phyloP scores from a whole-genome alignment of 2,329 filamentous ascomycete genomes.

The Nothopassalora personata region DNA sequence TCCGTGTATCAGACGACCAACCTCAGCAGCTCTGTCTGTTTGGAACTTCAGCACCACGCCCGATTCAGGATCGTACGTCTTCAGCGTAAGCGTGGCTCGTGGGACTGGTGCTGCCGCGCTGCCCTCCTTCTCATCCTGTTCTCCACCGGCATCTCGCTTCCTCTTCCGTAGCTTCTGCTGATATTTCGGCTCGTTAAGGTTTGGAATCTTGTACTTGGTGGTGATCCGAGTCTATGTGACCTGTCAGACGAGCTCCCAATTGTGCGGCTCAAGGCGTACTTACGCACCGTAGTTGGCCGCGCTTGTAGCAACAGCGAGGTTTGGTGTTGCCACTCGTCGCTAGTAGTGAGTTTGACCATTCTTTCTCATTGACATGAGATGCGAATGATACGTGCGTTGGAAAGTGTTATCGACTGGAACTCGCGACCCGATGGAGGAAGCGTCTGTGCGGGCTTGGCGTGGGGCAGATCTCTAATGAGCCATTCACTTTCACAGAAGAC shows the following conservation, averaged over 20 bases:
- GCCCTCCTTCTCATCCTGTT: conserved; percentile 22
- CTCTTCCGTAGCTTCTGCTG: conserved; percentile 27
- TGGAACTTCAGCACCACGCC: conserved; percentile 85
- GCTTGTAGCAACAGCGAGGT: conserved; percentile 81
- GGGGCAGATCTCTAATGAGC: neutral
- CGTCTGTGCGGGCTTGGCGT: neutral
- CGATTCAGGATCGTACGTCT: conserved; percentile 78
- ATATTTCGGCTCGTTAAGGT: conserved; percentile 30
- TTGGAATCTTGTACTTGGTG: conserved; percentile 75
- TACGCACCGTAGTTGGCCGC: conserved; percentile 71
- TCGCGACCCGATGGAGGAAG: neutral
- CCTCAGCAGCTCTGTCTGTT: conserved; percentile 86
- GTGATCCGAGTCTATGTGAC: conserved; percentile 74
- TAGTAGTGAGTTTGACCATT: conserved; percentile 55
- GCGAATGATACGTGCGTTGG: neutral
- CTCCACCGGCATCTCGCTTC: conserved; percentile 20
- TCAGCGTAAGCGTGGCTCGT: conserved; percentile 70
- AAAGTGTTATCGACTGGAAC: neutral
- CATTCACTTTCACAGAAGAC: neutral
- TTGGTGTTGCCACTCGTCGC: conserved; percentile 87
- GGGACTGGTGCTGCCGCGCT: conserved; percentile 43
- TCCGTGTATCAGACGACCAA: conserved; percentile 71
- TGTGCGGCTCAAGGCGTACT: conserved; percentile 6
- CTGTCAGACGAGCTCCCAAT: neutral
- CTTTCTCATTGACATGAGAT: neutral